Evolutionary conservation across 2,329 filamentous ascomycete species (phyloP).

Genomic region (Trichophyton equinum): DNA sequence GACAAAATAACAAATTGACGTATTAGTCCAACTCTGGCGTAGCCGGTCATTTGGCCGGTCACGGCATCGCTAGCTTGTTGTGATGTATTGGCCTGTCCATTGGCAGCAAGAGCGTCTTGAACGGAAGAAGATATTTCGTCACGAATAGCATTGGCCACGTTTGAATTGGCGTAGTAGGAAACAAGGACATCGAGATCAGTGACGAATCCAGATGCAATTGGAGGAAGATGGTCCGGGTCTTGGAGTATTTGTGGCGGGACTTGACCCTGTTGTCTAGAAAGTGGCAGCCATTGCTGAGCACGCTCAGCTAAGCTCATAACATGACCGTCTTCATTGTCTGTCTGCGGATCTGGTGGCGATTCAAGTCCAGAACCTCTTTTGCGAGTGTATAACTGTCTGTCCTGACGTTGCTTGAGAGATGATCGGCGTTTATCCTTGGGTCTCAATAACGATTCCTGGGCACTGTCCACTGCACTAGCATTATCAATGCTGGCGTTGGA

Average conservation of each 20-base stretch:
- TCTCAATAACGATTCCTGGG: slow-evolving; percentile 49
- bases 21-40: slow-evolving; percentile 64
- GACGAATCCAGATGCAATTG: slow-evolving; percentile 45
- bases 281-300: slow-evolving; percentile 34
- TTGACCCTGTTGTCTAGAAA: slow-evolving; percentile 42
- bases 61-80: slow-evolving; percentile 34
- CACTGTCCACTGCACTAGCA: slow-evolving; percentile 42
- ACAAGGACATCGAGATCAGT: slow-evolving; percentile 78
- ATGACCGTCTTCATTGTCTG: slow-evolving; percentile 47
- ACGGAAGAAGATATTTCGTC: slow-evolving; percentile 69
- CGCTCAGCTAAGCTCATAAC: slow-evolving; percentile 39
- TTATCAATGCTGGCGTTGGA: slow-evolving; percentile 64
- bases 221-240: slow-evolving; percentile 51
- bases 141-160: slow-evolving; percentile 59
- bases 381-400: slow-evolving; percentile 78
- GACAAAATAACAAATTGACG: slow-evolving; percentile 85
- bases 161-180: slow-evolving; percentile 60
- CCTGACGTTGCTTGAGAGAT: slow-evolving; percentile 75
- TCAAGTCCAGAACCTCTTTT: slow-evolving; percentile 52
- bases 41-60: slow-evolving; percentile 60
- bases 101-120: slow-evolving; percentile 50
- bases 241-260: slow-evolving; percentile 53
- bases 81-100: slow-evolving; percentile 50
- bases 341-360: slow-evolving; percentile 44
- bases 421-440: slow-evolving; percentile 60